Conservation (phyloP, 306 rosid genomes). For the Fagus sylvatica region DNA sequence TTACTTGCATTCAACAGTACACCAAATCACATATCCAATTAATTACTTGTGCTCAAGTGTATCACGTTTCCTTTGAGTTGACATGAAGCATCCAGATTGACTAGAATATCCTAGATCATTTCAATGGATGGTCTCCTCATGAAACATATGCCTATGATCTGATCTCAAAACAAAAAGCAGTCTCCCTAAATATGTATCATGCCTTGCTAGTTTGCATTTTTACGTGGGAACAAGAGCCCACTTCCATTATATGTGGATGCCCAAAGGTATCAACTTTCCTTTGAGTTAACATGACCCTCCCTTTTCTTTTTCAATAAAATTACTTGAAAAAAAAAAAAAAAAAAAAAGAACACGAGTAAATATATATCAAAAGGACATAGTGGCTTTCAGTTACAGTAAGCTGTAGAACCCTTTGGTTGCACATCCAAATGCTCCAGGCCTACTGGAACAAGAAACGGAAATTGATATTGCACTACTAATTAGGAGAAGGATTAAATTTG, state of each 20-base stretch:
- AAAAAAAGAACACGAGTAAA: not conserved
- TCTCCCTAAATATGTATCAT: not conserved
- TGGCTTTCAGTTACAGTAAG: not conserved
- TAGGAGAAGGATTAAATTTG: not conserved
- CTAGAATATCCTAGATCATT: not conserved
- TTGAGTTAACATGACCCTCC: too few relatives aligned
- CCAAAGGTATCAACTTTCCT: not conserved
- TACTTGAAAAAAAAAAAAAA: too few relatives aligned
- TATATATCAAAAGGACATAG: not conserved
- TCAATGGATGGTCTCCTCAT: not conserved
- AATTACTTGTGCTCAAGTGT: not conserved
- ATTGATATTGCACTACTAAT: not conserved
- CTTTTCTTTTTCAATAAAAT: too few relatives aligned
- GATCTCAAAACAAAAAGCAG: constrained; percentile 5
- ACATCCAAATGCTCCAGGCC: constrained; percentile 9
- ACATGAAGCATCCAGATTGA: not conserved
- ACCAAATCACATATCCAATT: not conserved
- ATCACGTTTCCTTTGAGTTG: not conserved
- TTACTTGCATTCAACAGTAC: not conserved
- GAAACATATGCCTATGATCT: not conserved
- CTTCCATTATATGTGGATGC: not conserved
- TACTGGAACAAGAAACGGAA: not conserved
- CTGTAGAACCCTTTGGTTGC: not conserved
- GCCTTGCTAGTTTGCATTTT: not conserved
- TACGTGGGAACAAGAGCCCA: not conserved